Percentiles rank a stretch among this genome's conserved stretches.
phyloP scores from a whole-genome alignment of 768 basidiomycete genomes.

The Hericium erinaceus region DNA sequence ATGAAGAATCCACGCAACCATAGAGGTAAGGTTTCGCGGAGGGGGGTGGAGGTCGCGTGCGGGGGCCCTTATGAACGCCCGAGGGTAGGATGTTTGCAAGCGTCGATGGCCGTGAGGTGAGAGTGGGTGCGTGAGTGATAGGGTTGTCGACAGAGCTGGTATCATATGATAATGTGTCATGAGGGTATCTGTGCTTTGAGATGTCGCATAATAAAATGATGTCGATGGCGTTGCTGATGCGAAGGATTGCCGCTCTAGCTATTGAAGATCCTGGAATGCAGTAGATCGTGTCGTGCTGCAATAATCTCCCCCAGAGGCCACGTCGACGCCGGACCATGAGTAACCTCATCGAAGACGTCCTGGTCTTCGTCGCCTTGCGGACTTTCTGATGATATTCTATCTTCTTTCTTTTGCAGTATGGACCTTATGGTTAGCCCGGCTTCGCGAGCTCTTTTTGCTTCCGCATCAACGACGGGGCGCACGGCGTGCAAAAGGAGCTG shows the following conservation, averaged over 20 bases:
- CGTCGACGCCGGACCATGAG: constrained; percentile 57
- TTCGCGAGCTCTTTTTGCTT: constrained; percentile 21
- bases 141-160: no score
- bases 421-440: not conserved
- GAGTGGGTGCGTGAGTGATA: no score
- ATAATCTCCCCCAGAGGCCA: constrained; percentile 95
- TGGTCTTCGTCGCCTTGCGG: constrained; percentile 17
- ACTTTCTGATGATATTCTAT: constrained; percentile 7
- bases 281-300: constrained; percentile 80
- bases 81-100: no score
- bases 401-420: not conserved
- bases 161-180: no score
- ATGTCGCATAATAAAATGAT: no score
- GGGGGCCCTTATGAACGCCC: no score
- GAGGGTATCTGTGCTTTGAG: no score
- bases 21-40: no score
- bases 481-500: constrained; percentile 73
- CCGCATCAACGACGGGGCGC: constrained; percentile 52
- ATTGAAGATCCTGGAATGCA: constrained; percentile 95
- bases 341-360: constrained; percentile 20
- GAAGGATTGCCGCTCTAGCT: constrained; percentile 23
- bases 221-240: no score
- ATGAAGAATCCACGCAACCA: no score
- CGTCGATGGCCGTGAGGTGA: no score
- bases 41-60: no score